Conservation (phyloP, 306 rosid species). For the Dalbergia cochinchinensis region DNA sequence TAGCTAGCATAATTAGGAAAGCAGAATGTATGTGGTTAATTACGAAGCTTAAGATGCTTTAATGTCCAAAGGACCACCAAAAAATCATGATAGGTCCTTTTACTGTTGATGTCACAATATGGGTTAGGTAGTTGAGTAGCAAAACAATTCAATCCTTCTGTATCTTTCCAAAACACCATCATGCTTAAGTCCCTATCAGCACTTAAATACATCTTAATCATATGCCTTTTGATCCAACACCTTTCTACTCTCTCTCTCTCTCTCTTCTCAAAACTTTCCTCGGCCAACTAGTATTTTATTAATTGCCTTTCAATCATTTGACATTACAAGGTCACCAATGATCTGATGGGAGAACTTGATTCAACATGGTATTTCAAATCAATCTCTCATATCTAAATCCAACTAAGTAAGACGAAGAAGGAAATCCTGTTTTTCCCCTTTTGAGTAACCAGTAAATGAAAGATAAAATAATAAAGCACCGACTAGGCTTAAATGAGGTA, state of each 20-base stretch:
- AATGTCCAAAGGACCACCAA: conserved; percentile 53
- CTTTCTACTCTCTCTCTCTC: conserved; percentile 25
- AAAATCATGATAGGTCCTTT: conserved; percentile 58
- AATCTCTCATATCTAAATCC: conserved; percentile 23
- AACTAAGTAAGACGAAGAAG: neutral
- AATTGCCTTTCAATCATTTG: conserved; percentile 37
- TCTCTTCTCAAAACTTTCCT: conserved; percentile 1
- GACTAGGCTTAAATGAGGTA: too few relatives aligned
- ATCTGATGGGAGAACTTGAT: conserved; percentile 40
- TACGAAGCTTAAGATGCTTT: conserved; percentile 62
- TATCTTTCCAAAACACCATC: conserved; percentile 59
- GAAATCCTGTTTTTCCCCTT: neutral
- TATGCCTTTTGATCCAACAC: conserved; percentile 18
- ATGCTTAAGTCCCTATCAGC: conserved; percentile 54
- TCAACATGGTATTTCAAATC: conserved; percentile 47
- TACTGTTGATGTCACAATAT: conserved; percentile 53
- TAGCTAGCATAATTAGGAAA: conserved; percentile 44
- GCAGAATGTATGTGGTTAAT: conserved; percentile 46
- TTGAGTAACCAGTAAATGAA: neutral
- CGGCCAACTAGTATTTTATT: conserved; percentile 34
- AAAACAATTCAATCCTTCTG: conserved; percentile 55
- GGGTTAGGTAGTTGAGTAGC: conserved; percentile 88
- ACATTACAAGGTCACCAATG: conserved; percentile 21
- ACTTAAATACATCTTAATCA: conserved; percentile 48
- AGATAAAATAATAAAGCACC: neutral